Evolutionary conservation across 352 stramenopile species (phyloP).

Genomic region (Globisporangium megalacanthum): DNA sequence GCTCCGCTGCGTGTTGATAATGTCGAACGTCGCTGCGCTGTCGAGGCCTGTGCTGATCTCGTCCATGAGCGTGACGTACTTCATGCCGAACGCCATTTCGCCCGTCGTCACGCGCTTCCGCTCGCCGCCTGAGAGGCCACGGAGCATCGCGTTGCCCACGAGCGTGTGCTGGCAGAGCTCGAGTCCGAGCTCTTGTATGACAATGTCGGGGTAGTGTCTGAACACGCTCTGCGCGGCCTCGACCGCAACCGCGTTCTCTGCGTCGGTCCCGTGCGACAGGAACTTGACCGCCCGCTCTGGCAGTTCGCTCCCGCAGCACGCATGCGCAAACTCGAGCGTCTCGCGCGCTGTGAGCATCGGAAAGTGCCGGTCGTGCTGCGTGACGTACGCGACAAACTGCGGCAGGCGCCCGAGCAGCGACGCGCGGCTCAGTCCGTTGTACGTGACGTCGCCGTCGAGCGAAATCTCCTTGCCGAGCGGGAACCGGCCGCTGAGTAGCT

Average conservation of each 20-base stretch:
- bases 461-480: conserved; percentile 32
- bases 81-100: conserved; percentile 75
- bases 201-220: conserved; percentile 50
- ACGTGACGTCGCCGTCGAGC: conserved; percentile 39
- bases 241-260: conserved; percentile 41
- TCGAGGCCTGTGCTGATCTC: conserved; percentile 66
- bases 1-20: conserved; percentile 36
- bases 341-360: conserved; percentile 44
- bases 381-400: conserved; percentile 48
- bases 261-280: conserved; percentile 27
- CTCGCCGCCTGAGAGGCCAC: conserved; percentile 61
- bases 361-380: conserved; percentile 41
- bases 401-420: conserved; percentile 31
- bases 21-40: conserved; percentile 48
- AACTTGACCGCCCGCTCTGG: conserved; percentile 21
- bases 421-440: conserved; percentile 35
- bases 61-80: conserved; percentile 76
- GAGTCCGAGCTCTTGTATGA: conserved; percentile 47
- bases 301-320: conserved; percentile 41
- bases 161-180: conserved; percentile 51
- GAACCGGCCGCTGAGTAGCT: conserved; percentile 50
- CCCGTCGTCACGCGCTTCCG: conserved; percentile 59
- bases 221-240: conserved; percentile 27
- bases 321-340: conserved; percentile 51
- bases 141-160: conserved; percentile 46